phyloP scores from a whole-genome alignment of 352 stramenopile genomes.

The Globisporangium megalacanthum region DNA sequence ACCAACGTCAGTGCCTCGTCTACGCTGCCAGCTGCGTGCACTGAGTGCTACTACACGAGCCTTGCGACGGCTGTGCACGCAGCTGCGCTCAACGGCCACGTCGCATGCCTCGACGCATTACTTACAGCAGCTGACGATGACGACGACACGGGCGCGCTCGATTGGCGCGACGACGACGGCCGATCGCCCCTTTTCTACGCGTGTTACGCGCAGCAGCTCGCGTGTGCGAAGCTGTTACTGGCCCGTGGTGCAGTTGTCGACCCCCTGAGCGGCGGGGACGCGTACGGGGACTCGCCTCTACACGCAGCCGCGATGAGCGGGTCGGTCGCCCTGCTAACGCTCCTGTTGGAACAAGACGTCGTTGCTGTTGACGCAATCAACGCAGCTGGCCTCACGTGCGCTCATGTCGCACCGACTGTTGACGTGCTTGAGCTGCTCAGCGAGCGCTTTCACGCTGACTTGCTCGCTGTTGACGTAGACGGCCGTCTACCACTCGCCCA shows the following conservation, averaged over 20 bases:
- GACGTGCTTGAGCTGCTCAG: conserved; percentile 31
- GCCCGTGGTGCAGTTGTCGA: conserved; percentile 8
- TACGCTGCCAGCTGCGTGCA: conserved; percentile 17
- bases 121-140: not conserved
- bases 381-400: conserved; percentile 25
- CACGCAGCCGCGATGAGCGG: conserved; percentile 47
- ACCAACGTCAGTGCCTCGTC: conserved; percentile 2
- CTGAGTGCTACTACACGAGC: conserved; percentile 53
- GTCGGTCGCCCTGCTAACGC: conserved; percentile 18
- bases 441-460: conserved; percentile 34
- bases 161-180: conserved; percentile 58
- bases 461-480: conserved; percentile 45
- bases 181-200: conserved; percentile 70
- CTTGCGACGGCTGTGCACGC: conserved; percentile 51
- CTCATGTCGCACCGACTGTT: conserved; percentile 38
- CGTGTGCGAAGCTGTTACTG: conserved; percentile 41
- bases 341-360: conserved; percentile 36
- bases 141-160: conserved; percentile 18
- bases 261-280: not conserved
- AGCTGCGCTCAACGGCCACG: conserved; percentile 46
- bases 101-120: conserved; percentile 39
- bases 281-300: conserved; percentile 21
- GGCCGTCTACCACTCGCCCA: conserved; percentile 60
- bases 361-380: conserved; percentile 42
- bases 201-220: conserved; percentile 50